Evolutionary conservation across 2,329 filamentous ascomycete genomes (phyloP).

Genomic region (Sarocladium brachiariae): DNA sequence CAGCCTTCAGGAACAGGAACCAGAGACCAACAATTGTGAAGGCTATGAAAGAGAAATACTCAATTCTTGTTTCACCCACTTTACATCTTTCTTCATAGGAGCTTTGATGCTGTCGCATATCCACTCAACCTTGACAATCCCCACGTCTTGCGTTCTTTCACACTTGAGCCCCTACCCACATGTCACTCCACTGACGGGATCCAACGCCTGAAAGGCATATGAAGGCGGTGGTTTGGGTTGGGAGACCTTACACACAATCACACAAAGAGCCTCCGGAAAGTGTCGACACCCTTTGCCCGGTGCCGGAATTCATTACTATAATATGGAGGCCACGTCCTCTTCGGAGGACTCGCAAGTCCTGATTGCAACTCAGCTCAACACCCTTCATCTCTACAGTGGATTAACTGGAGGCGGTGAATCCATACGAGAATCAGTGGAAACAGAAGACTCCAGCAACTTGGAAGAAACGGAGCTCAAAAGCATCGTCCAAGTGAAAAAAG

Average conservation of each 20-base stretch:
- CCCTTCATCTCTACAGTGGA: neutral
- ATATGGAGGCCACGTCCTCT: neutral
- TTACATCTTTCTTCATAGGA: too few species aligned
- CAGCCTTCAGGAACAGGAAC: slow-evolving; percentile 2
- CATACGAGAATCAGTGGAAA: neutral
- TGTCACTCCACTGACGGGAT: neutral
- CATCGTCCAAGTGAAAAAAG: neutral
- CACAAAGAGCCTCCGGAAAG: too few species aligned
- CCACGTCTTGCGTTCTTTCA: neutral
- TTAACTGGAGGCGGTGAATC: slow-evolving; percentile 6
- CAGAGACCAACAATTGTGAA: neutral
- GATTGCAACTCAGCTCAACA: neutral
- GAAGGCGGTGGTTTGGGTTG: neutral
- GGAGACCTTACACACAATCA: too few species aligned
- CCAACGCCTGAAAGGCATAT: neutral
- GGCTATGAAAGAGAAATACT: too few species aligned
- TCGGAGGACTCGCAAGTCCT: neutral
- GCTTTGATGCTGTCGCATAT: too few species aligned
- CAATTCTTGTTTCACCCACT: too few species aligned
- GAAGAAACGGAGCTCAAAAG: neutral
- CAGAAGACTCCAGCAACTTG: neutral
- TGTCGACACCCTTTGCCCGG: too few species aligned
- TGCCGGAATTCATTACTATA: neutral
- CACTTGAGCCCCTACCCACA: neutral
- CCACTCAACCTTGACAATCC: neutral